Evolutionary conservation across 495 filamentous ascomycete genomes (phyloP).

Genomic region (Alectoria sarmentosa): DNA sequence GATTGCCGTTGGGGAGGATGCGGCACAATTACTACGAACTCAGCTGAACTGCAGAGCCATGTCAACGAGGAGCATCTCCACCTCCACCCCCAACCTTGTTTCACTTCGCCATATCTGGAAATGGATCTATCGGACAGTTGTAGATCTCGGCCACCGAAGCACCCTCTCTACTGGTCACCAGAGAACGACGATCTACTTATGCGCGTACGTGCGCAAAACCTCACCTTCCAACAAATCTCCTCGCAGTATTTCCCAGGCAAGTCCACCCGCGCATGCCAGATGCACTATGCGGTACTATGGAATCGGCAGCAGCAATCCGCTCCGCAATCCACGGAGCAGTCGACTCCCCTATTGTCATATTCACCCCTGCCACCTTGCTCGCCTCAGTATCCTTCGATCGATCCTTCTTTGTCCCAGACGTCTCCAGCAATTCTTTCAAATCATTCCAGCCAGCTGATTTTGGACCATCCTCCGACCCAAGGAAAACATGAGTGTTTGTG

Average conservation of each 20-base stretch:
- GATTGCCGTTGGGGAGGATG: conserved; percentile 25
- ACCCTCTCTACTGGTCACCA: conserved; percentile 48
- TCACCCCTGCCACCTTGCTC: not conserved
- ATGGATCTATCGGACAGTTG: not conserved
- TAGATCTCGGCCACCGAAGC: not conserved
- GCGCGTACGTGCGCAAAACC: conserved; percentile 49
- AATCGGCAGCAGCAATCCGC: not conserved
- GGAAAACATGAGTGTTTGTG: conserved; percentile 2
- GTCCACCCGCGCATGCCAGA: conserved; percentile 68
- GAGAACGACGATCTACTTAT: conserved; percentile 60
- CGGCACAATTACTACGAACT: conserved; percentile 6
- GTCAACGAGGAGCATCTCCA: conserved; percentile 17
- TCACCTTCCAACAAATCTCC: conserved; percentile 66
- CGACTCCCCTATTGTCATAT: not conserved
- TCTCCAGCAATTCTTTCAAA: not conserved
- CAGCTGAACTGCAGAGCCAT: conserved; percentile 18
- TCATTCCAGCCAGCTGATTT: not conserved
- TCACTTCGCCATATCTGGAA: not conserved
- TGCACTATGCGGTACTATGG: conserved; percentile 44
- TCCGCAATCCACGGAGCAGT: not conserved
- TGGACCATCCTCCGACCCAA: not conserved
- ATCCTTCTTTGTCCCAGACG: not conserved
- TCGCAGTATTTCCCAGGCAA: conserved; percentile 59
- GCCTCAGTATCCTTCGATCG: not conserved
- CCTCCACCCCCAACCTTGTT: not conserved